A percentile compares a stretch with the other conserved stretches of the same genome.
These are phyloP conservation scores for Podaxis rugospora DNA, from an alignment of 768 basidiomycete genomes.

Conservation along the genomic window DNA sequence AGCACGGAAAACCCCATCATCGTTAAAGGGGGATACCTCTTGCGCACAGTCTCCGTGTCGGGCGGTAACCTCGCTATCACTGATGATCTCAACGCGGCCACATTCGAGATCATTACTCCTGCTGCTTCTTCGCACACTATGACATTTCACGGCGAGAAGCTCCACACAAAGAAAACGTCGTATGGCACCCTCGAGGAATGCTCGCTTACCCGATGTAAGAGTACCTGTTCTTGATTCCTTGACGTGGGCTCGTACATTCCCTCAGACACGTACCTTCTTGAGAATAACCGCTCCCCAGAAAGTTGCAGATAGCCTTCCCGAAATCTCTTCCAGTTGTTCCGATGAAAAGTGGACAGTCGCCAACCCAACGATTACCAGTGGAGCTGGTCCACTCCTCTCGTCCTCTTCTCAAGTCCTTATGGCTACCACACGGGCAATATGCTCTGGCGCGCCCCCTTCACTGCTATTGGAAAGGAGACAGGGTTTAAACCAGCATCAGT, in stretches of 20 bases:
- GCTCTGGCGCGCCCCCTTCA: slow-evolving; percentile 49
- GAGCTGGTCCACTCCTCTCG: slow-evolving; percentile 31
- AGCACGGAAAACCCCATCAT: slow-evolving; percentile 39
- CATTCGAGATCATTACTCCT: slow-evolving; percentile 46
- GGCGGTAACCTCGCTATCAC: slow-evolving; percentile 34
- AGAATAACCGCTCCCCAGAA: slow-evolving; percentile 21
- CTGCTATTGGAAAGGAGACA: slow-evolving; percentile 39
- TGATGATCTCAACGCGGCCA: slow-evolving; percentile 42
- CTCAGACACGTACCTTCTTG: background rate
- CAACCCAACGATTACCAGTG: slow-evolving; percentile 35
- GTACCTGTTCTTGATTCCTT: slow-evolving; percentile 30
- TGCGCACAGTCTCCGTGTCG: slow-evolving; percentile 33
- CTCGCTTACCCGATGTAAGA: slow-evolving; percentile 28
- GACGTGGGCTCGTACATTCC: slow-evolving; percentile 28
- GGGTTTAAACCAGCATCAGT: slow-evolving; percentile 35
- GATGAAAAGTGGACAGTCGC: slow-evolving; percentile 41
- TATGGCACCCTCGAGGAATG: slow-evolving; percentile 34
- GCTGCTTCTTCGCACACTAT: slow-evolving; percentile 31
- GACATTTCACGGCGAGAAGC: slow-evolving; percentile 37
- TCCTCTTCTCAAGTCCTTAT: slow-evolving; percentile 46
- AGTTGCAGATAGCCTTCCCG: slow-evolving; percentile 39
- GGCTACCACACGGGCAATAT: slow-evolving; percentile 50
- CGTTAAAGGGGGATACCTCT: slow-evolving; percentile 44
- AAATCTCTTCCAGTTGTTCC: slow-evolving; percentile 33
- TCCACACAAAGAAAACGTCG: slow-evolving; percentile 29